Percentiles rank a stretch among this genome's conserved stretches.
phyloP scores from a whole-genome alignment of 805 yeast genomes.

The Cyberlindnera saturnus region DNA sequence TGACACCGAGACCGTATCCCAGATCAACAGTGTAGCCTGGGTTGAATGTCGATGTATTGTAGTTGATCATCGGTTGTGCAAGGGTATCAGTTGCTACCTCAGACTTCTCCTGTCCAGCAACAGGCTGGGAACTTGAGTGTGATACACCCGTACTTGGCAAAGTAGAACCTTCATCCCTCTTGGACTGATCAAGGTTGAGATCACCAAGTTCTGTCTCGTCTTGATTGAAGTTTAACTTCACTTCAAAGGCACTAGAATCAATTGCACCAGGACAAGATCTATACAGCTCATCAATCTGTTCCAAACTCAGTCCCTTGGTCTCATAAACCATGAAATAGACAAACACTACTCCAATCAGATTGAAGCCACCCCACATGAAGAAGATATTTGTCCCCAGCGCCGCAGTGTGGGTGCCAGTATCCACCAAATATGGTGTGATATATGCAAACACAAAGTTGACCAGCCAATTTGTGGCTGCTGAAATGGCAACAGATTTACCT shows the following conservation, averaged over 20 bases:
- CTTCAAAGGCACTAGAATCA: conserved; percentile 39
- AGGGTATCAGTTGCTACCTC: not conserved
- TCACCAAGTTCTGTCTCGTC: not conserved
- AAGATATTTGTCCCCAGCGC: conserved; percentile 67
- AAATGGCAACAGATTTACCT: conserved; percentile 69
- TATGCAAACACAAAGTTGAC: conserved; percentile 72
- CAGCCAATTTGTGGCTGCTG: conserved; percentile 77
- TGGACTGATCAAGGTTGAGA: not conserved
- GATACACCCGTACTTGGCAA: conserved; percentile 1
- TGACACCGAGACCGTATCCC: conserved; percentile 20
- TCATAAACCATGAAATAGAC: conserved; percentile 69
- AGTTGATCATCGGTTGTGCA: conserved; percentile 1
- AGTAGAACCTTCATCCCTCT: conserved; percentile 5
- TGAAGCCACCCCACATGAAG: conserved; percentile 75
- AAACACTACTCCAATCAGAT: conserved; percentile 50
- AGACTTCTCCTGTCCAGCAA: too few relatives aligned
- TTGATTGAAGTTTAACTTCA: conserved; percentile 5
- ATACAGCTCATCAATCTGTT: conserved; percentile 75
- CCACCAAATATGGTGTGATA: conserved; percentile 69
- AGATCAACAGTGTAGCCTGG: conserved; percentile 19
- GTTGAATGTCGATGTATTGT: conserved; percentile 4
- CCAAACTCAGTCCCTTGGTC: conserved; percentile 74
- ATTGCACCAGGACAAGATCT: conserved; percentile 51
- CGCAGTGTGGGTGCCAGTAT: conserved; percentile 61
- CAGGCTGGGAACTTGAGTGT: not conserved